A percentile compares a stretch with the other conserved stretches of the same genome.
Evolutionary conservation across 2,329 filamentous ascomycete species (phyloP).

Genomic region (Aspergillus melleus): DNA sequence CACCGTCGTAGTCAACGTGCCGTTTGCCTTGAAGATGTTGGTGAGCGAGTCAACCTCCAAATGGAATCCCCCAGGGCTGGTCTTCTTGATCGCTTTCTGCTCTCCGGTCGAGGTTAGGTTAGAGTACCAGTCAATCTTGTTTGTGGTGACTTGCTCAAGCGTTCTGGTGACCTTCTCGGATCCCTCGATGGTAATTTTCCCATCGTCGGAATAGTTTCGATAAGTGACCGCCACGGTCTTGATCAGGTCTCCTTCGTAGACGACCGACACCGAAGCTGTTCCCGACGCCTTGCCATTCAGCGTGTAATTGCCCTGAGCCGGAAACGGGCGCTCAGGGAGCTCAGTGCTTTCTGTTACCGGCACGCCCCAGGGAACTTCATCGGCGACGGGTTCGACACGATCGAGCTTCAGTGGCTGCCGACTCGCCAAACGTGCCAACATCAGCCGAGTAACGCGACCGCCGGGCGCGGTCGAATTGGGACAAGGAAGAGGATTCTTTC

Average conservation of each 20-base stretch:
- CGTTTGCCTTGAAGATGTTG: constrained; percentile 46
- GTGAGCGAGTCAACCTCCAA: constrained; percentile 39
- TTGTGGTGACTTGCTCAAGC: constrained; percentile 22
- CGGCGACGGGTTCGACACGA: constrained; percentile 25
- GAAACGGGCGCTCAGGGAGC: constrained; percentile 1
- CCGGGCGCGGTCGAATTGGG: constrained; percentile 41
- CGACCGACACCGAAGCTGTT: constrained; percentile 9
- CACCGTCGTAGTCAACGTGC: constrained; percentile 41
- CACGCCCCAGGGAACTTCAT: constrained; percentile 20
- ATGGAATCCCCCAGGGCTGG: constrained; percentile 41
- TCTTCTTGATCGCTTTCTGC: constrained; percentile 38
- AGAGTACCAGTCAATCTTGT: constrained; percentile 41
- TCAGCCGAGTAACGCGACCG: constrained; percentile 41
- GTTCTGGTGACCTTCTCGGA: constrained; percentile 35
- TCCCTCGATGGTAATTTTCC: constrained; percentile 33
- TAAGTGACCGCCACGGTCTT: constrained; percentile 38
- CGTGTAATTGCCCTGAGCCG: constrained; percentile 16
- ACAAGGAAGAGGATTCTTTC: constrained; percentile 45
- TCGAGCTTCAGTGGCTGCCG: constrained; percentile 27
- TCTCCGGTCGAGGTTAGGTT: constrained; percentile 37
- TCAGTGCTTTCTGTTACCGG: constrained; percentile 7
- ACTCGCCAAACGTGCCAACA: constrained; percentile 42
- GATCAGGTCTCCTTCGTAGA: constrained; percentile 8
- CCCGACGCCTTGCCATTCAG: constrained; percentile 16
- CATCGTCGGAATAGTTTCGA: constrained; percentile 40